phyloP scores from a whole-genome alignment of 768 basidiomycete genomes.

The Tubosaeta sp. region DNA sequence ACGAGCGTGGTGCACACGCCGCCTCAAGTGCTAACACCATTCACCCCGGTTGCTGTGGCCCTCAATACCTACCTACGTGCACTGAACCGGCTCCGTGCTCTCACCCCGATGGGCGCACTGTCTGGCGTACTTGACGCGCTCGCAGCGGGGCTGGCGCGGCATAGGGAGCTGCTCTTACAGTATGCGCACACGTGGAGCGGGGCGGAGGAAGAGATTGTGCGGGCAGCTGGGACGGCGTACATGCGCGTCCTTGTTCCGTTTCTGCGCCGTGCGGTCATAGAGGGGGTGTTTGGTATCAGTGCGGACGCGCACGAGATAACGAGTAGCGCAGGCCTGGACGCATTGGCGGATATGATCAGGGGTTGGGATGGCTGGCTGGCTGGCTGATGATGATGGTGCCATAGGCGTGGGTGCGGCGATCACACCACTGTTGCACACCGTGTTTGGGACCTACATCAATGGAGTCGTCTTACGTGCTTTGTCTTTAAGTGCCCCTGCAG shows the following conservation, averaged over 20 bases:
- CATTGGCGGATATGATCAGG: constrained; percentile 9
- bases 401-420: background rate
- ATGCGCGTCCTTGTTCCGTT: constrained; percentile 66
- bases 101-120: constrained; percentile 66
- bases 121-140: constrained; percentile 45
- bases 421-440: background rate
- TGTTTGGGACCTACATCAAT: background rate
- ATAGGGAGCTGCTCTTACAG: constrained; percentile 42
- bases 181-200: constrained; percentile 38
- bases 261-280: constrained; percentile 59
- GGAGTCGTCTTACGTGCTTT: background rate
- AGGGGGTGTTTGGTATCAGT: constrained; percentile 64
- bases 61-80: constrained; percentile 70
- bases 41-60: constrained; percentile 68
- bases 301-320: constrained; percentile 4
- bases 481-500: background rate
- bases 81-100: constrained; percentile 76
- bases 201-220: constrained; percentile 34
- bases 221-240: constrained; percentile 55
- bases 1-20: constrained; percentile 54
- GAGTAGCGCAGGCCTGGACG: background rate
- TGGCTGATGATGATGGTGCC: constrained; percentile 12
- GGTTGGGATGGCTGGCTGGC: constrained; percentile 31
- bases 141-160: constrained; percentile 45
- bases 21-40: constrained; percentile 66